phyloP scores from a whole-genome alignment of 2,329 filamentous ascomycete genomes.

The Metarhizium guizhouense region DNA sequence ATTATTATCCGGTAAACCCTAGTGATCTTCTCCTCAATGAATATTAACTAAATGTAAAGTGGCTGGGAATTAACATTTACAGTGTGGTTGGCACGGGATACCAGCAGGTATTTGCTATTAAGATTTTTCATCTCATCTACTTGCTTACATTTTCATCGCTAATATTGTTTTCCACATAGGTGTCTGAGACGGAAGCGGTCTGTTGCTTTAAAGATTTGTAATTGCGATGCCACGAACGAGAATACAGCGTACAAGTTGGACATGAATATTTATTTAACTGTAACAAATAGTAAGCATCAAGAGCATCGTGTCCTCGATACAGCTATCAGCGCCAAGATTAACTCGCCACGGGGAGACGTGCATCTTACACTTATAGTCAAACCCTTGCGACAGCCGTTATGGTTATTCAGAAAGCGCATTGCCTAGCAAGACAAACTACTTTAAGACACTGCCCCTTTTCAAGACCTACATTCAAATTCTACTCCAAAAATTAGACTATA shows the following conservation, averaged over 20 bases:
- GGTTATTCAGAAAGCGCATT: slow-evolving; percentile 27
- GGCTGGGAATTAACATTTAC: too few relatives aligned
- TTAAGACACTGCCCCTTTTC: slow-evolving; percentile 17
- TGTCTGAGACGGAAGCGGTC: too few relatives aligned
- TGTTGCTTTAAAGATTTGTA: too few relatives aligned
- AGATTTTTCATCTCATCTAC: background rate
- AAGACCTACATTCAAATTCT: slow-evolving; percentile 22
- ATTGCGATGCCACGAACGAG: too few relatives aligned
- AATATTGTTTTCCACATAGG: background rate
- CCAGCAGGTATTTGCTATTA: background rate
- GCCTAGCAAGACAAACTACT: slow-evolving; percentile 16
- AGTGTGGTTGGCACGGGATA: background rate
- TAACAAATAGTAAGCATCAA: background rate
- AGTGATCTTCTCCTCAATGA: too few relatives aligned
- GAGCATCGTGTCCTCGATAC: slow-evolving; percentile 3
- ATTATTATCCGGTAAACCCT: too few relatives aligned
- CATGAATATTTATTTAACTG: too few relatives aligned
- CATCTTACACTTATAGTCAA: slow-evolving; percentile 28
- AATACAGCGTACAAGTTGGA: too few relatives aligned
- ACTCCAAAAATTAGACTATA: slow-evolving; percentile 30
- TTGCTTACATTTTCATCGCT: background rate
- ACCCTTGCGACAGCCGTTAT: slow-evolving; percentile 28
- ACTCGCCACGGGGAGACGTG: slow-evolving; percentile 14
- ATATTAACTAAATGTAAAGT: too few relatives aligned
- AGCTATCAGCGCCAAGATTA: slow-evolving; percentile 21